Evolutionary conservation across 352 stramenopile species (phyloP).

Genomic region (Pythium brassicae): DNA sequence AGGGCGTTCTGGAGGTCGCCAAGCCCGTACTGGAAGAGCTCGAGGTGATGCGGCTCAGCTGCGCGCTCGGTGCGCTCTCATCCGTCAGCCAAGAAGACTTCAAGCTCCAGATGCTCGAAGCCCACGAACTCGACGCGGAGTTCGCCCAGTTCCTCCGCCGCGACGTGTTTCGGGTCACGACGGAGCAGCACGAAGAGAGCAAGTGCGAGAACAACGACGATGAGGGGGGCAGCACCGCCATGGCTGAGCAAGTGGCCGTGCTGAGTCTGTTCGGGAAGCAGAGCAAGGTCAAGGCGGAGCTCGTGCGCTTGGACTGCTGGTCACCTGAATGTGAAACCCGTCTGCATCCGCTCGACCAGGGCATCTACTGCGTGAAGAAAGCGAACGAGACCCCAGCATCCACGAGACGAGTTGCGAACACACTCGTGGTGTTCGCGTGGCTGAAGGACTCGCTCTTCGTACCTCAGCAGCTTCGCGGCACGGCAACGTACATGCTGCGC

Average conservation of each 20-base stretch:
- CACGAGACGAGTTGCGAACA: neutral
- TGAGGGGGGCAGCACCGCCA: neutral
- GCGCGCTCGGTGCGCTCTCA: conserved; percentile 42
- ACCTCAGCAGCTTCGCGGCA: conserved; percentile 39
- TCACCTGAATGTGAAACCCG: conserved; percentile 33
- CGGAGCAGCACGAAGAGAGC: neutral
- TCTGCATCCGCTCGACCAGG: conserved; percentile 35
- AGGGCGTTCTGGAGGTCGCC: conserved; percentile 66
- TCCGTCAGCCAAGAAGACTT: conserved; percentile 46
- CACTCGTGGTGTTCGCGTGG: conserved; percentile 64
- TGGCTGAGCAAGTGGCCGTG: conserved; percentile 22
- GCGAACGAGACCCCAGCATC: neutral
- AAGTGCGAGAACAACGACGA: neutral
- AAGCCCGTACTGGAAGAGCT: conserved; percentile 66
- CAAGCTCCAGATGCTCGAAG: conserved; percentile 43
- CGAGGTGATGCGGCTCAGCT: conserved; percentile 65
- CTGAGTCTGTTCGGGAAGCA: conserved; percentile 63
- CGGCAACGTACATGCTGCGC: conserved; percentile 65
- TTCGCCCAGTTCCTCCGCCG: conserved; percentile 53
- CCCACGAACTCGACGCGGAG: conserved; percentile 59
- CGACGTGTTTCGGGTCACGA: conserved; percentile 28
- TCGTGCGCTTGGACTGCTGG: conserved; percentile 38
- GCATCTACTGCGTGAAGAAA: conserved; percentile 43
- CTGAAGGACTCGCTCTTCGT: conserved; percentile 41
- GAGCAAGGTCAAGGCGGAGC: conserved; percentile 33